A percentile compares a stretch with the other conserved stretches of the same genome.
Conservation (phyloP, 495 filamentous ascomycete species). For the Aspergillus carlsbadensis region DNA sequence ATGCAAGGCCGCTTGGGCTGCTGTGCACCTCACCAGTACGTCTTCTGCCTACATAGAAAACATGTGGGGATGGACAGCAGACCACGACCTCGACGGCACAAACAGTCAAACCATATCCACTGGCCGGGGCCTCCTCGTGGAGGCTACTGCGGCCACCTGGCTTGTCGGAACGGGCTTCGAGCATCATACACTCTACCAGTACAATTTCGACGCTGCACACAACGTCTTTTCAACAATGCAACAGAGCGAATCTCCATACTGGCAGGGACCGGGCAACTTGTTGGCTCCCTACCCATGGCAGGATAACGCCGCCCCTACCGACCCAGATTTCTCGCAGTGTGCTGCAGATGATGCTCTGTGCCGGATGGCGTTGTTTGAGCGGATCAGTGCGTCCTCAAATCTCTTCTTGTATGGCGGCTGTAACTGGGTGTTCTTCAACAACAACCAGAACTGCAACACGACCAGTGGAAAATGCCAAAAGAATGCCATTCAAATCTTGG, state of each 20-base stretch:
- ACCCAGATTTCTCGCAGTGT: conserved; percentile 41
- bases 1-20: conserved; percentile 53
- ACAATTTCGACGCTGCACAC: conserved; percentile 46
- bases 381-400: conserved; percentile 40
- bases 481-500: conserved; percentile 38
- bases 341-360: conserved; percentile 33
- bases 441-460: conserved; percentile 32
- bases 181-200: conserved; percentile 51
- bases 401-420: conserved; percentile 55
- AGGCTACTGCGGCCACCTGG: conserved; percentile 45
- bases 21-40: conserved; percentile 48
- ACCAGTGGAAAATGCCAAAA: conserved; percentile 41
- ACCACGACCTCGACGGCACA: conserved; percentile 48
- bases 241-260: conserved; percentile 49
- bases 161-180: conserved; percentile 43
- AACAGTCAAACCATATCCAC: conserved; percentile 44
- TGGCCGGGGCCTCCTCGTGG: conserved; percentile 50
- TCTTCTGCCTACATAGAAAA: conserved; percentile 56
- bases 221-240: conserved; percentile 50
- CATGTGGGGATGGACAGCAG: conserved; percentile 59
- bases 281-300: conserved; percentile 48
- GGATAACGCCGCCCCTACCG: conserved; percentile 31
- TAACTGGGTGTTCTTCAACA: conserved; percentile 54
- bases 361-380: conserved; percentile 40
- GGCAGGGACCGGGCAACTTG: conserved; percentile 38